These are phyloP conservation scores for Fusarium phyllophilum DNA, from an alignment of 2,329 filamentous ascomycete species.

Conservation along the genomic window DNA sequence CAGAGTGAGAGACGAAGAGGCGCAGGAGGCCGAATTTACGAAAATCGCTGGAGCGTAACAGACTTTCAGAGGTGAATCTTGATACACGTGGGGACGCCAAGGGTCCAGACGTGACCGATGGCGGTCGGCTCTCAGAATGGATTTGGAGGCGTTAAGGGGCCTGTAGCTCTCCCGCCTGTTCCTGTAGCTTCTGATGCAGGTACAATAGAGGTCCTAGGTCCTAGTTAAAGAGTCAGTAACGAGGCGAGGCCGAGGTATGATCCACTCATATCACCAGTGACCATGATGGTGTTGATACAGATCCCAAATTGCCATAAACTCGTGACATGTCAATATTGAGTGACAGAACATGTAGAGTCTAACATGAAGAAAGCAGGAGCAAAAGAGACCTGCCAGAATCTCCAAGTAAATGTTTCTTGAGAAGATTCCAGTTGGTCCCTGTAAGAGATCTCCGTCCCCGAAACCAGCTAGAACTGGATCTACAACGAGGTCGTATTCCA, in stretches of 20 bases:
- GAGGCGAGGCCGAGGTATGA: conserved; percentile 2
- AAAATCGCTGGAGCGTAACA: not conserved
- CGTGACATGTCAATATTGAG: not conserved
- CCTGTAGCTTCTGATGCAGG: conserved; percentile 24
- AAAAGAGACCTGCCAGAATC: not conserved
- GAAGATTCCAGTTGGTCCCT: conserved; percentile 3
- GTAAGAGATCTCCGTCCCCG: conserved; percentile 1
- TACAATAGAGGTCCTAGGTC: not conserved
- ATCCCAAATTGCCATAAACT: not conserved
- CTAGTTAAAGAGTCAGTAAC: not conserved
- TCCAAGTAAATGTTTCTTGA: not conserved
- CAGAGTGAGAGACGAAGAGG: not conserved
- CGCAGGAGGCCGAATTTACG: not conserved
- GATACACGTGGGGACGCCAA: conserved; percentile 22
- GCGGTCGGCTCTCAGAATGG: conserved; percentile 13
- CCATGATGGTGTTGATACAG: not conserved
- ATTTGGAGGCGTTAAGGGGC: not conserved
- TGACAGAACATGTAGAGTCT: not conserved
- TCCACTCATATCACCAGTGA: not conserved
- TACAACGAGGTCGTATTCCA: conserved; percentile 18
- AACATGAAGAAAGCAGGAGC: not conserved
- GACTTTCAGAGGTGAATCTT: conserved; percentile 7
- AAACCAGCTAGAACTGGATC: conserved; percentile 17
- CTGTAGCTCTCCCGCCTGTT: conserved; percentile 22
- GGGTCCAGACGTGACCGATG: conserved; percentile 30